Conservation (phyloP, 2,329 filamentous ascomycete species). For the Neopestalotiopsis sp. region DNA sequence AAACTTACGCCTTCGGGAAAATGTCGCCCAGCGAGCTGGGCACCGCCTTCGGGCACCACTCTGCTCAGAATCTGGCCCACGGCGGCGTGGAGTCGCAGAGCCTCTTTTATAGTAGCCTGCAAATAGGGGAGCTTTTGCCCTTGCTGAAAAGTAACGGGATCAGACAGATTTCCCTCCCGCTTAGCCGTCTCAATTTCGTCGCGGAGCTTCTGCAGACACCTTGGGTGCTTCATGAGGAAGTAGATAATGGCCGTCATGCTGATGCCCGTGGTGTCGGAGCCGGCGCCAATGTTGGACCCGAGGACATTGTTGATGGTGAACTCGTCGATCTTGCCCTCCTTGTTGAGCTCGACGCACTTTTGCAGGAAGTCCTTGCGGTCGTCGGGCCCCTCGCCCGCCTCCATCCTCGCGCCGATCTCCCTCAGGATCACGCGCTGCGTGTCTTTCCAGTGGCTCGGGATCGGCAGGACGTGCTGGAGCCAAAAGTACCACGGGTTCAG, state of each 20-base stretch:
- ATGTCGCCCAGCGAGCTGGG: conserved; percentile 29
- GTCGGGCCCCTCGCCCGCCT: conserved; percentile 21
- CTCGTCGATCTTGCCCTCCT: conserved; percentile 34
- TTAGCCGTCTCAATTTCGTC: conserved; percentile 28
- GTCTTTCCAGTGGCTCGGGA: neutral
- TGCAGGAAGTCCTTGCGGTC: conserved; percentile 23
- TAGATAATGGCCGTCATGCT: conserved; percentile 35
- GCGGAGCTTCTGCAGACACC: conserved; percentile 17
- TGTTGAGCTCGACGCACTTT: conserved; percentile 30
- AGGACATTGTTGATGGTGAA: conserved; percentile 27
- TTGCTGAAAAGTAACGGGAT: conserved; percentile 28
- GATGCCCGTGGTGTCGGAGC: conserved; percentile 41
- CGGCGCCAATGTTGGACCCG: conserved; percentile 37
- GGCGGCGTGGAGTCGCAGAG: conserved; percentile 38
- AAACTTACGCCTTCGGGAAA: conserved; percentile 30
- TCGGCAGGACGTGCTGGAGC: conserved; percentile 17
- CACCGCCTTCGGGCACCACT: conserved; percentile 30
- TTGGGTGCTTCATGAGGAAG: conserved; percentile 27
- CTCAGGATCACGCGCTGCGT: neutral
- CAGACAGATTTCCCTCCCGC: conserved; percentile 17
- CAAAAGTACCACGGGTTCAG: conserved; percentile 21
- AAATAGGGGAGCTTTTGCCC: conserved; percentile 47
- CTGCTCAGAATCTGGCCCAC: conserved; percentile 31
- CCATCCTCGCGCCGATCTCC: conserved; percentile 22
- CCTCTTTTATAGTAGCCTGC: conserved; percentile 59